phyloP scores from a whole-genome alignment of 805 yeast species.

The Priceomyces haplophilus region DNA sequence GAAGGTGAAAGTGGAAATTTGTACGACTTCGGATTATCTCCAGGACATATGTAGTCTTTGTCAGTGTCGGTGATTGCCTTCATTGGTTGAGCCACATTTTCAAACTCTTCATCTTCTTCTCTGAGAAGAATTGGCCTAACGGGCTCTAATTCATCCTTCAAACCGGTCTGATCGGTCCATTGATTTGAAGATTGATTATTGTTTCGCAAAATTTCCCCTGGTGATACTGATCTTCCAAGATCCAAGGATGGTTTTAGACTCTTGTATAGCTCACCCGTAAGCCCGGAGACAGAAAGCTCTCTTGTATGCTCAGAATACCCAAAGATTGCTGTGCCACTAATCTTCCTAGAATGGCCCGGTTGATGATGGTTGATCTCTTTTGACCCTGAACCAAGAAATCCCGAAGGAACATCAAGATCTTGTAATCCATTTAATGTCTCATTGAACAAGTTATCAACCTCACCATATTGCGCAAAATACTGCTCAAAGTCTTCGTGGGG shows the following conservation, averaged over 20 bases:
- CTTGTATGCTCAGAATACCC: constrained; percentile 66
- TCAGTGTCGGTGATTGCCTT: constrained; percentile 8
- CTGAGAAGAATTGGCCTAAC: constrained; percentile 22
- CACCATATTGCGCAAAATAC: constrained; percentile 42
- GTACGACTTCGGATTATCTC: constrained; percentile 45
- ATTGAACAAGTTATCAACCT: constrained; percentile 54
- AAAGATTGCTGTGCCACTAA: constrained; percentile 79
- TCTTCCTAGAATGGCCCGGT: constrained; percentile 51
- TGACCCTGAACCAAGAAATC: constrained; percentile 26
- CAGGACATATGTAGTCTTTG: constrained; percentile 48
- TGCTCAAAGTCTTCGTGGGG: constrained; percentile 56
- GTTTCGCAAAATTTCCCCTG: constrained; percentile 29
- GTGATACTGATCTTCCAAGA: constrained; percentile 31
- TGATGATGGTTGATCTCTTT: constrained; percentile 15
- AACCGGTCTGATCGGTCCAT: constrained; percentile 15
- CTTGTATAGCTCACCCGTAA: constrained; percentile 22
- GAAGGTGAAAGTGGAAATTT: constrained; percentile 53
- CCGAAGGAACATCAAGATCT: constrained; percentile 62
- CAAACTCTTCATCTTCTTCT: constrained; percentile 31
- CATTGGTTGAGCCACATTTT: constrained; percentile 11
- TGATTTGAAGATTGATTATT: constrained; percentile 9
- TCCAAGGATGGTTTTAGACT: constrained; percentile 20
- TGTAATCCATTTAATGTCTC: constrained; percentile 55
- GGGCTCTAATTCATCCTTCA: constrained; percentile 11
- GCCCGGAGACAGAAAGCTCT: constrained; percentile 59